Percentiles rank a stretch among this genome's conserved stretches.
Conservation (phyloP, 306 rosid genomes). For the Spatholobus suberectus region DNA sequence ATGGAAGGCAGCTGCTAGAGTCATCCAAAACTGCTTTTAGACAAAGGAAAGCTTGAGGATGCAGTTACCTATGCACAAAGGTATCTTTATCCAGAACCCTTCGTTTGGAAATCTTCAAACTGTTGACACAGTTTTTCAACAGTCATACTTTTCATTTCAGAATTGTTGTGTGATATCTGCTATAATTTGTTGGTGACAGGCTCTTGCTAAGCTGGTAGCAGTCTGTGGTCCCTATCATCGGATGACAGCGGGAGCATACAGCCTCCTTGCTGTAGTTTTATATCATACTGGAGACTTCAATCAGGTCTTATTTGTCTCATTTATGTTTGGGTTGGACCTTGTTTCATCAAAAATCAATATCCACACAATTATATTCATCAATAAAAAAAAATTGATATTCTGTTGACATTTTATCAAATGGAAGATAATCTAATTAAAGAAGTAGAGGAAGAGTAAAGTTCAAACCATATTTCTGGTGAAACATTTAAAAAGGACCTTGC, state of each 20-base stretch:
- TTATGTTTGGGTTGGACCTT: constrained; percentile 41
- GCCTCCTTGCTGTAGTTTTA: constrained; percentile 97
- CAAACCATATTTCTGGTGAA: background rate
- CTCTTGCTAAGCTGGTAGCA: constrained; percentile 94
- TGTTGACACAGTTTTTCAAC: constrained; percentile 18
- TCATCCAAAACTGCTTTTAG: constrained; percentile 98
- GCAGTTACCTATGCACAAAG: constrained; percentile 97
- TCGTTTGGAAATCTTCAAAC: constrained; percentile 27
- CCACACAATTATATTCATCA: background rate
- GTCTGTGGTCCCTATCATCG: constrained; percentile 99
- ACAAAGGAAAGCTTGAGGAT: constrained; percentile 98
- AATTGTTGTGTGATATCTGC: constrained; percentile 28
- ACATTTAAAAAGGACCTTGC: background rate
- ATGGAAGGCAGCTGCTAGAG: constrained; percentile 97
- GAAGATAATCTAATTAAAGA: background rate
- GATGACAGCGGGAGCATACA: constrained; percentile 98
- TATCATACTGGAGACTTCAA: constrained; percentile 99
- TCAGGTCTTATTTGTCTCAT: constrained; percentile 65
- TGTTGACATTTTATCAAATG: background rate
- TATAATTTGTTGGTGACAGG: constrained; percentile 61
- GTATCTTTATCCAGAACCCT: constrained; percentile 49
- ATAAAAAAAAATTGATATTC: background rate
- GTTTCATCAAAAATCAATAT: constrained; percentile 13
- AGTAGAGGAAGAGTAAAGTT: background rate
- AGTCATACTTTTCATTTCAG: constrained; percentile 28